phyloP scores from a whole-genome alignment of 129 eudicot species.

The Oenanthe sinensis region DNA sequence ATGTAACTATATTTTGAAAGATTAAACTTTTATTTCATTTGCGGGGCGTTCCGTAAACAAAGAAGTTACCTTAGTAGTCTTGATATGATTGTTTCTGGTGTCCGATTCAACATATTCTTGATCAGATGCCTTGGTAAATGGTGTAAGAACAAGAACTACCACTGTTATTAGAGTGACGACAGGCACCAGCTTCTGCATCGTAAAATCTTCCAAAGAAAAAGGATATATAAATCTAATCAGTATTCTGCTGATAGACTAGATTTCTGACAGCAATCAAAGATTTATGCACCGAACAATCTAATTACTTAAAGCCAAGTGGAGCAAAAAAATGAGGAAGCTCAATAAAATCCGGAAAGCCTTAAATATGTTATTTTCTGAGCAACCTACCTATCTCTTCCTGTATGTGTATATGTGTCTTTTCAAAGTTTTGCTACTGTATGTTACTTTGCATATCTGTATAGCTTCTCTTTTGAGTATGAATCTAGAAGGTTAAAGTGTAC shows the following conservation, averaged over 20 bases:
- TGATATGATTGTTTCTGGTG: background rate
- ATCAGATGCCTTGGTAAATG: conserved; percentile 15
- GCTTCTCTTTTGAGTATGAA: background rate
- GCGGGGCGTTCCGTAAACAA: background rate
- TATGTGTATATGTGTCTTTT: conserved; percentile 1
- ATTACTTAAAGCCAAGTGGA: background rate
- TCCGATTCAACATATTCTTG: background rate
- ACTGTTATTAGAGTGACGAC: background rate
- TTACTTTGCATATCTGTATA: background rate
- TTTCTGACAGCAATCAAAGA: background rate
- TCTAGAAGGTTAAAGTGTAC: conserved; percentile 5
- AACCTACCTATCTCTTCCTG: background rate
- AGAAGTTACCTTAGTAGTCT: conserved; percentile 10
- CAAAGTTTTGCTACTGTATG: background rate
- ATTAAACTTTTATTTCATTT: background rate
- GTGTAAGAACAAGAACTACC: conserved; percentile 17
- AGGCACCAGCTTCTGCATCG: conserved; percentile 13
- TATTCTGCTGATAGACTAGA: background rate
- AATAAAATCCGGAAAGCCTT: background rate
- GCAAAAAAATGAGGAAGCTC: background rate
- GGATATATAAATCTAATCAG: background rate
- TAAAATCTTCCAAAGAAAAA: conserved; percentile 7
- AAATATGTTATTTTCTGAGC: background rate
- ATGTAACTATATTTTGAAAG: background rate
- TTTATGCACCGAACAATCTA: background rate